Base-by-base conservation (phyloP, 1,139 yeast species). In the Lodderomyces margitis region DNA sequence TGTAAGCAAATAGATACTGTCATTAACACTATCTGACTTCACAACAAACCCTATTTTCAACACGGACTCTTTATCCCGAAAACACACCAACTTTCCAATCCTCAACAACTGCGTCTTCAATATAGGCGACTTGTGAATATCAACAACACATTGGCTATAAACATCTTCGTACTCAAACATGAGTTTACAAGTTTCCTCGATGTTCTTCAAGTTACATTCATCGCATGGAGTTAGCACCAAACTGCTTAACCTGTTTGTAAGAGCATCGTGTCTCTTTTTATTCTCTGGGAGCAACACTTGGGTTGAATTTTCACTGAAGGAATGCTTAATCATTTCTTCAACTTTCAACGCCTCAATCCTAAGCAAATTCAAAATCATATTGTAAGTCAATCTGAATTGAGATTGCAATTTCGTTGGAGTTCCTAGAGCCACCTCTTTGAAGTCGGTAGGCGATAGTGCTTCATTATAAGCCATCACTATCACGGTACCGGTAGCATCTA, bases 261-360 rank as follows among this genome's bases (percentile, higher is more conserved):
- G 67, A 37, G 64, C 62, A 34, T 77, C 74, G 27, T 87, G 80
- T 49, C 76, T 75, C 55, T 75, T 74, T 58, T 88, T 87, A 56
- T 87, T 94, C 51, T 89, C 95, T 0, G 98, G 98, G 40, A 89
- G 67, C 53, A 91, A 64, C 0, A 88, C 81, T 57, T 92, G 98
- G 1, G 92, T 76, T 0, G 91, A 76, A 56, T 92, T 91, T 59
- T 92, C 99, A 64, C 95, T 81, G 61, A 92, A 92, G 0, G 97
- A 88, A 51, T 94, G 87, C 57, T 91, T 91, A 51, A 92, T 91
- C 96, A 92, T 92, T 59, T 94, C 98, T 58, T 92, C 98, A 12
- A 94, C 98, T 55, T 85, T 78, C 46, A 92, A 68, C 0, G 98
- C 98, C 58, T 92, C 98, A 44, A 92, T 89, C 58, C 98, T 78